These are phyloP conservation scores for Taiozyma sp. DNA, from an alignment of 1,139 yeast species.

Conservation along the genomic window DNA sequence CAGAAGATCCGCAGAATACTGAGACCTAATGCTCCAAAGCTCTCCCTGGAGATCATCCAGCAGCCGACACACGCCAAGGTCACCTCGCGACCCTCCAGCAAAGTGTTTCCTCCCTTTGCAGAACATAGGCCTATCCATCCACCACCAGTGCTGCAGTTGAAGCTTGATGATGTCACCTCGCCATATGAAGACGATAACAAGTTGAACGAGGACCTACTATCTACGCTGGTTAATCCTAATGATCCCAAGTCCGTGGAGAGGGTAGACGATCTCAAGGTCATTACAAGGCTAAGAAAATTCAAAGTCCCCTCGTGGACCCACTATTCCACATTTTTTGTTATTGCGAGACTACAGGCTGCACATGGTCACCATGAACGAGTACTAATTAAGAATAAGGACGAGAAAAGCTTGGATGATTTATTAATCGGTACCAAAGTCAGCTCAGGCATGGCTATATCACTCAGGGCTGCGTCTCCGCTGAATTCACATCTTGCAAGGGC, in stretches of 20 bases:
- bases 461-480: conserved; percentile 12
- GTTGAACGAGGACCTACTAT: conserved; percentile 11
- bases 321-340: conserved; percentile 26
- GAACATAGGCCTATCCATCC: conserved; percentile 29
- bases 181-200: conserved; percentile 1
- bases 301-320: conserved; percentile 23
- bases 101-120: conserved; percentile 22
- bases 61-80: conserved; percentile 27
- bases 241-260: conserved; percentile 17
- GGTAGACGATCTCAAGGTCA: conserved; percentile 19
- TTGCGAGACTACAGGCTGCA: conserved; percentile 18
- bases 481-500: conserved; percentile 9
- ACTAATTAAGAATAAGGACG: conserved; percentile 6
- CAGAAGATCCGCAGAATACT: conserved; percentile 11
- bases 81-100: conserved; percentile 19
- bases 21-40: conserved; percentile 15
- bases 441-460: conserved; percentile 24
- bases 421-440: conserved; percentile 23
- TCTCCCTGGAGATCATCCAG: conserved; percentile 20
- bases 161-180: conserved; percentile 12
- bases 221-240: conserved; percentile 1
- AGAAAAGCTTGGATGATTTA: conserved; percentile 12
- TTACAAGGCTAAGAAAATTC: conserved; percentile 11
- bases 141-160: conserved; percentile 25
- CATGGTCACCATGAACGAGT: conserved; percentile 10